Base-by-base conservation (phyloP, 371 early-diverging fungal species). In the Zychaea mexicana region DNA sequence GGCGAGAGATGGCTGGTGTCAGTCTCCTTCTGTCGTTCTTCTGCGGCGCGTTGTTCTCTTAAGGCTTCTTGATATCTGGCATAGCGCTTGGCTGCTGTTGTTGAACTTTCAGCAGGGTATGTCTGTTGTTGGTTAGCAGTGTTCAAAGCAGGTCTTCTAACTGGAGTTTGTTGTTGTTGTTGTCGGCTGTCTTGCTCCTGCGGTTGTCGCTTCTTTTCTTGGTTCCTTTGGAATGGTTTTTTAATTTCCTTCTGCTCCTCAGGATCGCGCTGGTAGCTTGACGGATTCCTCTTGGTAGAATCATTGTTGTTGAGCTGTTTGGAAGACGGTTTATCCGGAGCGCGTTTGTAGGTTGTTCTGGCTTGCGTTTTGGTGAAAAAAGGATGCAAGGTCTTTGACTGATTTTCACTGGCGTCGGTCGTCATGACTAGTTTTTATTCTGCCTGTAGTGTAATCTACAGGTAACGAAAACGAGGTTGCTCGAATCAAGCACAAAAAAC, bases 81-180 rank as follows among this genome's bases (percentile, higher is more conserved):
- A 58, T 58, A 58, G 2, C 59, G 59, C 45, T 58, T 58, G 30
- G 59, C 59, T 2, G 26, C 59, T 27, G 59, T 26, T 9, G 45
- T 58, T 15, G 59, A 58, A 30, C 59, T 42, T 30, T 58, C 59
- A 13, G 59, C 39, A 27, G 59, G 59, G 17, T 15, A 56, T 2
- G 28, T 31, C 22, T 31, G n/a, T n/a, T n/a, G n/a, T n/a, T n/a
- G n/a, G n/a, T n/a, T n/a, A n/a, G n/a, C n/a, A n/a, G n/a, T n/a
- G n/a, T n/a, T n/a, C n/a, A n/a, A n/a, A n/a, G n/a, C n/a, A n/a
- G n/a, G n/a, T n/a, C n/a, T n/a, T n/a, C n/a, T n/a, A n/a, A n/a
- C 8, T 56, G 26, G 26, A 2, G 12, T 53, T 53, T 30, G 28
- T 53, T 26, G 26, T 52, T 53, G 53, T 19, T 53, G n/a, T 27